Evolutionary conservation across 805 yeast species (phyloP).

Genomic region (Starmerella asiatica): DNA sequence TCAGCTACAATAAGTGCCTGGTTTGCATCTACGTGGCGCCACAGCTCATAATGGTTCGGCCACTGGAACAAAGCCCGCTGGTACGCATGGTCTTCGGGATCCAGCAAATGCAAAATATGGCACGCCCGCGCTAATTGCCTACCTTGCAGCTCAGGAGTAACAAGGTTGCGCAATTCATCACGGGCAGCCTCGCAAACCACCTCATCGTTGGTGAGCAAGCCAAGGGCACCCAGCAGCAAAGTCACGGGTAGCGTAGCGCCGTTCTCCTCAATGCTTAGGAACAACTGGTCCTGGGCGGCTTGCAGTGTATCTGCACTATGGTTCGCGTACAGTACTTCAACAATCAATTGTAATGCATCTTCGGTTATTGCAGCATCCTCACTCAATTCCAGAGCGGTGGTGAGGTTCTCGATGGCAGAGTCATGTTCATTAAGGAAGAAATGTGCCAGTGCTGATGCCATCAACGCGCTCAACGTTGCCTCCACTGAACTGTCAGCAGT

Average conservation of each 20-base stretch:
- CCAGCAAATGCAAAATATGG: constrained; percentile 12
- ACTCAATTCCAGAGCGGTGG: constrained; percentile 42
- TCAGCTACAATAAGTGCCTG: constrained; percentile 49
- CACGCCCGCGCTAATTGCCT: constrained; percentile 29
- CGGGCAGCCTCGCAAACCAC: constrained; percentile 48
- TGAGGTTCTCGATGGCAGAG: constrained; percentile 54
- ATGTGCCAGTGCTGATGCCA: constrained; percentile 57
- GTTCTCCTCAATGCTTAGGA: constrained; percentile 44
- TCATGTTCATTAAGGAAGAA: constrained; percentile 54
- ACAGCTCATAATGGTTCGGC: constrained; percentile 55
- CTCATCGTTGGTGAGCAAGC: constrained; percentile 46
- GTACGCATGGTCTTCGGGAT: constrained; percentile 34
- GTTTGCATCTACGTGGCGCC: constrained; percentile 49
- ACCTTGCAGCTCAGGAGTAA: constrained; percentile 32
- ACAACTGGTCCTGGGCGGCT: constrained; percentile 75
- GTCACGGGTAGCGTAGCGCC: constrained; percentile 60
- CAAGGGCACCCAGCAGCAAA: constrained; percentile 65
- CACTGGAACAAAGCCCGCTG: constrained; percentile 59
- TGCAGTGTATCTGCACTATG: constrained; percentile 65
- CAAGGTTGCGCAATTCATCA: constrained; percentile 47
- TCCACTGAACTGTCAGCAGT: constrained; percentile 23
- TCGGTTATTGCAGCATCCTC: constrained; percentile 36
- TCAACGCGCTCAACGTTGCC: constrained; percentile 37
- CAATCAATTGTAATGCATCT: constrained; percentile 54
- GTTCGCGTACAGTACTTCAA: constrained; percentile 67